Base-by-base conservation (phyloP, 129 eudicot species). In the Chrysanthemum seticuspe region DNA sequence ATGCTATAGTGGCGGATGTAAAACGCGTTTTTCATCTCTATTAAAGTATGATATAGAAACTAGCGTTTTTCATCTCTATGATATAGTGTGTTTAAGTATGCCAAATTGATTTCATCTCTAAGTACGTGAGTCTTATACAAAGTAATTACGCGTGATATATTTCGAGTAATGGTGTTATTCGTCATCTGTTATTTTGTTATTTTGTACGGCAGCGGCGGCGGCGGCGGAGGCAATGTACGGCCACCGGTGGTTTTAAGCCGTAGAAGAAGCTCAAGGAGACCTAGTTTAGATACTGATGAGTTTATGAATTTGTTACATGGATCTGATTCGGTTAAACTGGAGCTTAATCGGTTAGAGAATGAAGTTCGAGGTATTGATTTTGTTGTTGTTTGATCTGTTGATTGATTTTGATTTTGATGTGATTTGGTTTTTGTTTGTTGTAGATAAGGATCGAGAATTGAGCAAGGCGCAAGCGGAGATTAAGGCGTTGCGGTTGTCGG, bases 291-390 rank as follows among this genome's bases (percentile, higher is more conserved):
- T 47, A 84, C 95, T 34, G 98, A 92, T 73, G 98, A 92, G 67
- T 89, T 92, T 80, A 70, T 92, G 10, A 89, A 79, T 74, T 66
- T 89, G 68, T 89, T 93, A 47, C 98, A 93, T 74, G 98, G 98
- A 14, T 93, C 97, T 85, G 98, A 93, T 93, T 97, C 97, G 84
- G 98, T 93, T 62, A 89, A 83, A 83, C 52, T 93, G 19, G 98
- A 93, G 84, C 98, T 93, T 13, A 93, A 85, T 79, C 89, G 97
- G 7, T 85, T 93, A 62, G 98, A 93, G 76, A 93, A 93, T 78
- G 98, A 89, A 86, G 97, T 89, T 78, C 84, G 96, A 87, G 97
- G 98, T 93, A 25, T 25, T 25, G 44, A 34, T 3, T 70, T 82
- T 73, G 70, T 57, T 77, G 27, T 56, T 62, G 74, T 74, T 66